Conservation (phyloP, 305 asterid species). For the Euphrasia arctica region DNA sequence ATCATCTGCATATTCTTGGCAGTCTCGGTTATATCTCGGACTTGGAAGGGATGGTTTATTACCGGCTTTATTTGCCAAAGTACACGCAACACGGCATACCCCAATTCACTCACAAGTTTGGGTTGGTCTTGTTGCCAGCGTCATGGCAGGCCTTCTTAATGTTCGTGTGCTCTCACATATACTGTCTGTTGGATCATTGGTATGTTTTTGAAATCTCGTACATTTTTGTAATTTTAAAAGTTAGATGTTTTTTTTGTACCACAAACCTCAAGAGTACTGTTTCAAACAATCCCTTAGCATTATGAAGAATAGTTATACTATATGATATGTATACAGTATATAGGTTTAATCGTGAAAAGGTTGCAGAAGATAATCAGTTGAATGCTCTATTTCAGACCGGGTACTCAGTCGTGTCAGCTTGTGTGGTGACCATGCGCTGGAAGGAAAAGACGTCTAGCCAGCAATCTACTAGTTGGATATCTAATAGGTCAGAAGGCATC, state of each 20-base stretch:
- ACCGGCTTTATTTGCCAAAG: conserved; percentile 73
- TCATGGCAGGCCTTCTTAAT: conserved; percentile 49
- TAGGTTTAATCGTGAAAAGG: conserved; percentile 10
- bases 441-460: conserved; percentile 45
- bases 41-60: conserved; percentile 96
- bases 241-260: neutral
- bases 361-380: conserved; percentile 21
- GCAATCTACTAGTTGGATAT: conserved; percentile 40
- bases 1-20: conserved; percentile 19
- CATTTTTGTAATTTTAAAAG: neutral
- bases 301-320: conserved; percentile 11
- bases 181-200: conserved; percentile 70
- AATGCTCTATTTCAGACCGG: conserved; percentile 68
- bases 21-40: conserved; percentile 97
- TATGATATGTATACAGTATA: neutral
- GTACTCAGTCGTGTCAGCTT: conserved; percentile 92
- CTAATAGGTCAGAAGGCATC: conserved; percentile 60
- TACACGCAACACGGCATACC: conserved; percentile 75
- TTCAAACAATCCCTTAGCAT: neutral
- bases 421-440: conserved; percentile 86
- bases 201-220: conserved; percentile 32
- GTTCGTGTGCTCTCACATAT: conserved; percentile 63
- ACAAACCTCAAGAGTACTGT: no score
- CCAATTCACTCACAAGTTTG: conserved; percentile 89
- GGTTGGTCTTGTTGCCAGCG: conserved; percentile 82